Conservation (phyloP, 768 basidiomycete species). For the Phaffia australis region DNA sequence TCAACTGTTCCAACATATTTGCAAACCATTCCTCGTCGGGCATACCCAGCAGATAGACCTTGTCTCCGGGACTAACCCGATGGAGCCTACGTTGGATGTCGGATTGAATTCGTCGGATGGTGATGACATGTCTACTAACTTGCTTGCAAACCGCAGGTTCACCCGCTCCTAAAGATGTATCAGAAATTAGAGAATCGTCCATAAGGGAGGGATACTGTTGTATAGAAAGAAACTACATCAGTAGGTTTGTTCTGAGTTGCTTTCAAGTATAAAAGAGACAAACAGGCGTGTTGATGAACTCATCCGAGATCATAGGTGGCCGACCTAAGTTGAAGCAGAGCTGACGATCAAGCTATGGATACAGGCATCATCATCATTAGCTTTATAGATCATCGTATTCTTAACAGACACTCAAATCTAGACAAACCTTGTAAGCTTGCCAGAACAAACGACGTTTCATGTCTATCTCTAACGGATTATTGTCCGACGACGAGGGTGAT, state of each 20-base stretch:
- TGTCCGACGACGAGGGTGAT: constrained; percentile 26
- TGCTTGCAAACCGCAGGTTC: constrained; percentile 2
- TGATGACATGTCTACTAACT: constrained; percentile 32
- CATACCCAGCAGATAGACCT: constrained; percentile 14
- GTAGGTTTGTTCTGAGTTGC: background rate
- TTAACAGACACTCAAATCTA: background rate
- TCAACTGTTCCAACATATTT: constrained; percentile 35
- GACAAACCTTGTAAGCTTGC: constrained; percentile 24
- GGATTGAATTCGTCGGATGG: constrained; percentile 37
- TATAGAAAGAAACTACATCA: background rate
- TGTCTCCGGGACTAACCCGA: constrained; percentile 32
- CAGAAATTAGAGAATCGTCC: constrained; percentile 35
- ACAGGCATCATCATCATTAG: constrained; percentile 27
- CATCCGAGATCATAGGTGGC: constrained; percentile 38
- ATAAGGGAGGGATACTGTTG: constrained; percentile 32
- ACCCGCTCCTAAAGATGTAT: constrained; percentile 1
- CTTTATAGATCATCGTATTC: background rate
- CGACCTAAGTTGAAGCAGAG: constrained; percentile 36
- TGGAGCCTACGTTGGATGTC: constrained; percentile 36
- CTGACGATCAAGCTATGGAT: constrained; percentile 37
- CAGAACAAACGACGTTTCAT: constrained; percentile 25
- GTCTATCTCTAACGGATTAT: constrained; percentile 25
- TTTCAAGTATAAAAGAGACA: constrained; percentile 8
- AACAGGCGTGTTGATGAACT: constrained; percentile 38
- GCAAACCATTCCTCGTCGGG: constrained; percentile 36